Evolutionary conservation across 176 grass and related monocot genomes (phyloP).

Genomic region (Puya raimondii): DNA sequence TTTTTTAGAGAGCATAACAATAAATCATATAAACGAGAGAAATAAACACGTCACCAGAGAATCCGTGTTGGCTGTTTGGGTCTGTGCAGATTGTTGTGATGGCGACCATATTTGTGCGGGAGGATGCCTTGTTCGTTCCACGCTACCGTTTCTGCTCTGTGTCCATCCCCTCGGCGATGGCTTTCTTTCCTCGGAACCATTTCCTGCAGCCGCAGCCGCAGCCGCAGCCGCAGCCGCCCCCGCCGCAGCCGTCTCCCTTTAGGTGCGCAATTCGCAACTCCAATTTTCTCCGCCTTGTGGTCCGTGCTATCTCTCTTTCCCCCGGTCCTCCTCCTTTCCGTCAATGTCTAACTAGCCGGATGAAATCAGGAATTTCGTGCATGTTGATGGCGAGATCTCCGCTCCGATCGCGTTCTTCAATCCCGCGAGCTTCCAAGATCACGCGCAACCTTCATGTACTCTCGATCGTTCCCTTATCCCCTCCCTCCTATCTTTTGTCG

Average conservation of each 20-base stretch:
- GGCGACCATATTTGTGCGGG: neutral
- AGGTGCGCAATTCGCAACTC: constrained; percentile 19
- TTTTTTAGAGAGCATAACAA: too few relatives aligned
- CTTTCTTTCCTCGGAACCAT: constrained; percentile 70
- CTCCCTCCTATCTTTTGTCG: neutral
- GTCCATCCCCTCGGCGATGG: constrained; percentile 38
- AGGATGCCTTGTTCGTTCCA: constrained; percentile 13
- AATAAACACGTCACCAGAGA: neutral
- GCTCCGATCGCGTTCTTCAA: constrained; percentile 66
- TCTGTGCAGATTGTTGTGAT: neutral
- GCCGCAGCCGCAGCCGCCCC: constrained; percentile 42
- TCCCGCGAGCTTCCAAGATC: constrained; percentile 56
- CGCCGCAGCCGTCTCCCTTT: constrained; percentile 51
- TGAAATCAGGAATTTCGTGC: constrained; percentile 72
- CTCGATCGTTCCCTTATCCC: neutral
- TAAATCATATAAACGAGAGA: neutral
- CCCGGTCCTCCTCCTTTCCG: neutral
- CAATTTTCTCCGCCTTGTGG: constrained; percentile 7
- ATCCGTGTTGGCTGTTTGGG: neutral
- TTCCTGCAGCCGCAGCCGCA: constrained; percentile 49
- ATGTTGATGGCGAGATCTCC: constrained; percentile 76
- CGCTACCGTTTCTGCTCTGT: neutral
- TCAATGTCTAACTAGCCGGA: neutral
- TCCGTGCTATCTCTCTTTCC: neutral
- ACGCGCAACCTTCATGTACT: constrained; percentile 66